These are phyloP conservation scores for Chytriomyces sp. DNA, from an alignment of 192 early-diverging fungal genomes.

Conservation along the genomic window DNA sequence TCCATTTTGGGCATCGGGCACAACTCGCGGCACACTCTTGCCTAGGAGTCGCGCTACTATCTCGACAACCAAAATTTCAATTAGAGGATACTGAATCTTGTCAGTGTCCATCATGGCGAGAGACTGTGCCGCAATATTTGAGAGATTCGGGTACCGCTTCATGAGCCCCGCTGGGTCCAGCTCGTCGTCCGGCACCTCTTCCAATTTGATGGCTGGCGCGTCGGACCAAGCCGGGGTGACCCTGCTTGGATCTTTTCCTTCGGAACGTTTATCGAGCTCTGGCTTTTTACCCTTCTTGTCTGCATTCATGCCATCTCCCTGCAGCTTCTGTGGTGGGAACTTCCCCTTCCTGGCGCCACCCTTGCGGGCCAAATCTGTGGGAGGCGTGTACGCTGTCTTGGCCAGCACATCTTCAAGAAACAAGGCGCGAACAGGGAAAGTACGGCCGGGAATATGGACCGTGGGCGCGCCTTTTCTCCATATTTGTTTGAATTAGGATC, in stretches of 20 bases:
- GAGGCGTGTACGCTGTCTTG: slow-evolving; percentile 45
- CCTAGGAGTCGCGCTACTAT: slow-evolving; percentile 36
- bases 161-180: slow-evolving; percentile 22
- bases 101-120: slow-evolving; percentile 38
- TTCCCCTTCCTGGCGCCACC: not conserved
- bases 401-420: slow-evolving; percentile 68
- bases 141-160: slow-evolving; percentile 36
- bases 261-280: not conserved
- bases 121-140: slow-evolving; percentile 20
- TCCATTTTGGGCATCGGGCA: slow-evolving; percentile 1
- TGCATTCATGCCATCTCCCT: not conserved
- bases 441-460: slow-evolving; percentile 59
- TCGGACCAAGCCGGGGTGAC: not conserved
- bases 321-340: no score
- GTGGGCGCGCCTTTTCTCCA: no score
- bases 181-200: slow-evolving; percentile 32
- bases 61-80: slow-evolving; percentile 43
- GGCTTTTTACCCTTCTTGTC: not conserved
- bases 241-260: not conserved
- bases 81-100: slow-evolving; percentile 54
- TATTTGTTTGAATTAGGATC: no score
- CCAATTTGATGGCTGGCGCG: not conserved
- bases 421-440: slow-evolving; percentile 51
- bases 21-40: not conserved
- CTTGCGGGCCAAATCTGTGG: slow-evolving; percentile 30